Conservation (phyloP, 306 rosid genomes). For the Pterocarpus santalinus region DNA sequence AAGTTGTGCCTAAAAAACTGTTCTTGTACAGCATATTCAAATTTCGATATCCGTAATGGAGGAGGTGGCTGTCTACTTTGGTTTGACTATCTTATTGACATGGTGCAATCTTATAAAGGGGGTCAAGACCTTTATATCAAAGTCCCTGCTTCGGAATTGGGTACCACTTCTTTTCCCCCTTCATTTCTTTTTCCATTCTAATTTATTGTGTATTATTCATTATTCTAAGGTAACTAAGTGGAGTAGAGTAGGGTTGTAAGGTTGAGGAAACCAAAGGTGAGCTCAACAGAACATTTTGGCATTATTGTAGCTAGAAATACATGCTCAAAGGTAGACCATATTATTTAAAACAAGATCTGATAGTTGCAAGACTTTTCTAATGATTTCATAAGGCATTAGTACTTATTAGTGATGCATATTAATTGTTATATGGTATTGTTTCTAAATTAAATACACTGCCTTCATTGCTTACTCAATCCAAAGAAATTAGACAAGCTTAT, state of each 20-base stretch:
- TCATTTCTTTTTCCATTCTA: not conserved
- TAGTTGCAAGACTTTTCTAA: no score
- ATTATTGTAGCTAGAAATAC: no score
- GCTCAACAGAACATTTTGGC: no score
- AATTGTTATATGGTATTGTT: no score
- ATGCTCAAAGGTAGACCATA: no score
- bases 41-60: not conserved
- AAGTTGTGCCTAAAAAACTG: not conserved
- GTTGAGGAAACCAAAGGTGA: no score
- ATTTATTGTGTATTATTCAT: no score
- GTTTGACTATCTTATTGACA: conserved; percentile 9
- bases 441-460: no score
- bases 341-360: no score
- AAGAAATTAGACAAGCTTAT: not conserved
- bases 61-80: not conserved
- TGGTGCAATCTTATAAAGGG: not conserved
- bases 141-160: conserved; percentile 52
- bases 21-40: not conserved
- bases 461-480: not conserved
- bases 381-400: no score
- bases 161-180: conserved; percentile 5
- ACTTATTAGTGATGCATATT: no score
- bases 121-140: conserved; percentile 51
- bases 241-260: not conserved
- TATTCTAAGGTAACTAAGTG: not conserved